Base-by-base conservation (phyloP, 2,329 filamentous ascomycete species). In the Scleromitrula shiraiana region DNA sequence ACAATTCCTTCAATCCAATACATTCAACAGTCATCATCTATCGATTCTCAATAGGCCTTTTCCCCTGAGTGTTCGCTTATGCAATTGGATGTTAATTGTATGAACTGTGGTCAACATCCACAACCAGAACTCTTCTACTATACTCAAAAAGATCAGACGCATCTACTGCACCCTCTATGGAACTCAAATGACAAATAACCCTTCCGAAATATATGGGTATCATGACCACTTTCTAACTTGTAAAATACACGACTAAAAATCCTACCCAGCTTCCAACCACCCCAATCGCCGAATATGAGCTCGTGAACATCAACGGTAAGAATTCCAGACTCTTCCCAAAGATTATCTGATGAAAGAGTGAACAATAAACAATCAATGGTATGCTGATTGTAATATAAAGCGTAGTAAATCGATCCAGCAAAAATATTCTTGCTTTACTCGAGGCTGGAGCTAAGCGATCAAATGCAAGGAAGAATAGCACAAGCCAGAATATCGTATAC, bases 251-350 rank as follows among this genome's bases (percentile, higher is more conserved):
- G 26, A 95, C 86, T 70, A 90, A 80, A 65, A 95, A 96, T 8
- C 93, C 90, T 33, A 96, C 61, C 91, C 91, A 97, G 68, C 93
- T 97, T 3, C 88, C 89, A 15, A 96, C 81, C 0, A 97, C 90
- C n/a, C 93, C 93, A 50, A 97, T 73, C 4, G 93, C 93, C 27
- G 85, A 88, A 67, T 97, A 98, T 10, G 87, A 85, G 71, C 91
- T 97, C 57, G 83, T 96, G 64, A 97, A 93, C 91, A 98, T 97
- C 58, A 97, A 71, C 22, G 93, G 93, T 46, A 98, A 68, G 66
- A 97, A 98, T 67, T 96, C 88, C 59, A 86, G 88, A 54, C 73
- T 78, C 60, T 80, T 77, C 0, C 89, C 89, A 69, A 95, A 96
- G 4, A 94, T 69, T n/a, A 91, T 65, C 40, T 80, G 77, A 65